phyloP scores from a whole-genome alignment of 148 eudicot genomes.

The Rhododendron molle region DNA sequence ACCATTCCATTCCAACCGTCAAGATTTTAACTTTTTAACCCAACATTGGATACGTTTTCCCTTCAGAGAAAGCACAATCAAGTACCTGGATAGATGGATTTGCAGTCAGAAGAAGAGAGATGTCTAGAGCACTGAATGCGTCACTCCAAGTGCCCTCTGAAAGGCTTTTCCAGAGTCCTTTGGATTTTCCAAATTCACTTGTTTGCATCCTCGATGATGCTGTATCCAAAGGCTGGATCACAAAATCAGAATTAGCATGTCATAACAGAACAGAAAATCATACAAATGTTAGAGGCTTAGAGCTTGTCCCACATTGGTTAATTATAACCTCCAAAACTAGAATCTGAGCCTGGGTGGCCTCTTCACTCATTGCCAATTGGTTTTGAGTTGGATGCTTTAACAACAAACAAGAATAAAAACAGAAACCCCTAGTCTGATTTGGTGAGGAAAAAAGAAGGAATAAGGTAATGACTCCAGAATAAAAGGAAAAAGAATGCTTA shows the following conservation, averaged over 20 bases:
- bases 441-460: not conserved
- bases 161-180: slow-evolving; percentile 82
- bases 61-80: not conserved
- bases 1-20: not conserved
- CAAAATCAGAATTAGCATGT: slow-evolving; percentile 12
- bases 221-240: slow-evolving; percentile 86
- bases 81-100: slow-evolving; percentile 97
- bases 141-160: slow-evolving; percentile 75
- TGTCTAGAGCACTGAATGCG: slow-evolving; percentile 89
- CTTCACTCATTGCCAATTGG: no score
- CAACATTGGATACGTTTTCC: not conserved
- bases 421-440: not conserved
- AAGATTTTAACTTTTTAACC: not conserved
- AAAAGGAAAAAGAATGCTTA: not conserved
- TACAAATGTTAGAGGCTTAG: not conserved
- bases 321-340: no score
- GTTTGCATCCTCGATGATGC: slow-evolving; percentile 96
- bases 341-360: no score
- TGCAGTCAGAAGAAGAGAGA: slow-evolving; percentile 80
- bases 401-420: not conserved
- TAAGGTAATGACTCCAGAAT: not conserved
- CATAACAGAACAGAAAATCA: not conserved
- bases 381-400: no score
- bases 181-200: slow-evolving; percentile 84
- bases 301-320: not conserved